Evolutionary conservation across 805 yeast species (phyloP).

Genomic region (Barnettozyma botsteinii): DNA sequence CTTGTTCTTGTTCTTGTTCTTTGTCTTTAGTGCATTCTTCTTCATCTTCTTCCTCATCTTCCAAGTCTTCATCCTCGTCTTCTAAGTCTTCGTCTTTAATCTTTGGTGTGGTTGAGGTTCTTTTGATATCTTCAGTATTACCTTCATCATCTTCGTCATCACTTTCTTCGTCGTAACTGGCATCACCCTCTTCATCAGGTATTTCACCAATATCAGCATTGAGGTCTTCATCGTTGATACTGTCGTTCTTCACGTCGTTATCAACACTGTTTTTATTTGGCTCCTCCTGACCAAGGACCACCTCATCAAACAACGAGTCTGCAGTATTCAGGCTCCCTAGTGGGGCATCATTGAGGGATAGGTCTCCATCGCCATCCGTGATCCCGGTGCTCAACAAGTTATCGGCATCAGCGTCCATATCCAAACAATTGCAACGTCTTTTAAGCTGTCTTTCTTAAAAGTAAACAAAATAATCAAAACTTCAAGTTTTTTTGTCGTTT

Average conservation of each 20-base stretch:
- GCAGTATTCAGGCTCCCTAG: neutral
- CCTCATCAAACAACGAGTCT: neutral
- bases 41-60: constrained; percentile 9
- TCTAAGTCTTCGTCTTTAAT: constrained; percentile 14
- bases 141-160: constrained; percentile 12
- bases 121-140: constrained; percentile 10
- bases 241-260: neutral
- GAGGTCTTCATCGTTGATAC: neutral
- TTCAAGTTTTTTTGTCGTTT: neutral
- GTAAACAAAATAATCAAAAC: constrained; percentile 1
- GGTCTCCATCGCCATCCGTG: constrained; percentile 1
- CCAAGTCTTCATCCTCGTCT: constrained; percentile 5
- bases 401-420: neutral
- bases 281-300: neutral
- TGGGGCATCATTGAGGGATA: neutral
- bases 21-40: constrained; percentile 6
- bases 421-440: neutral
- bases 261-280: neutral
- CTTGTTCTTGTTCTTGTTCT: constrained; percentile 1
- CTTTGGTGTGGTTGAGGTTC: constrained; percentile 11
- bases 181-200: constrained; percentile 1
- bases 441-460: neutral
- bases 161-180: constrained; percentile 9
- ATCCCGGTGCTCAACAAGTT: neutral
- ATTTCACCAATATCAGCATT: neutral